Percentiles rank a stretch among this genome's conserved stretches.
Conservation (phyloP, 768 basidiomycete genomes). For the Russula lepida region DNA sequence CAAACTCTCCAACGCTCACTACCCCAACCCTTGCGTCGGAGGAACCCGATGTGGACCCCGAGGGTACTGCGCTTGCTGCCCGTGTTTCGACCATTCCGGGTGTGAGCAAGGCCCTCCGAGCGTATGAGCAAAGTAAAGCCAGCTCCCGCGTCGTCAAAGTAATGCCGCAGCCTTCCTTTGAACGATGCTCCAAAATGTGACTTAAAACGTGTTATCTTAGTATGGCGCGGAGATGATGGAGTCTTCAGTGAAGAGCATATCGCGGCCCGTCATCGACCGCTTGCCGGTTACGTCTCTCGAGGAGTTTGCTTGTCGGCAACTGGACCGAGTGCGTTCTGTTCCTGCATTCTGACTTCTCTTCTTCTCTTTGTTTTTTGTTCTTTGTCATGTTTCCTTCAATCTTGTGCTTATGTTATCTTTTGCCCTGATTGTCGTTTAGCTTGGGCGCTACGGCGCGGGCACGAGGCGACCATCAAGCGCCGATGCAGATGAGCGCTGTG, state of each 20-base stretch:
- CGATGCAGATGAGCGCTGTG: slow-evolving; percentile 8
- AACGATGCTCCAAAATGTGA: neutral
- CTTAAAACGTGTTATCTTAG: slow-evolving; percentile 32
- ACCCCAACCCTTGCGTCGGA: slow-evolving; percentile 22
- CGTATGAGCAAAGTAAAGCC: slow-evolving; percentile 78
- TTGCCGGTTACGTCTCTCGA: slow-evolving; percentile 72
- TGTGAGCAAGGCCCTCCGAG: slow-evolving; percentile 61
- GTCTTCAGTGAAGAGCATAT: slow-evolving; percentile 71
- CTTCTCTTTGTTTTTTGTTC: neutral
- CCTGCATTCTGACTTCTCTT: neutral
- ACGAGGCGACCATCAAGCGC: slow-evolving; percentile 4
- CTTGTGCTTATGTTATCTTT: neutral
- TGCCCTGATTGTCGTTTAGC: slow-evolving; percentile 5
- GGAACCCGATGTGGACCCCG: slow-evolving; percentile 24
- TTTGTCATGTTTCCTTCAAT: neutral
- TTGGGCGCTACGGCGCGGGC: slow-evolving; percentile 15
- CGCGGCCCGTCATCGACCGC: slow-evolving; percentile 71
- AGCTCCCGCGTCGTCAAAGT: slow-evolving; percentile 83
- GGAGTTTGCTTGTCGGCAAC: slow-evolving; percentile 81
- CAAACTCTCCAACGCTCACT: slow-evolving; percentile 28
- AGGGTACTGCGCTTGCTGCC: slow-evolving; percentile 36
- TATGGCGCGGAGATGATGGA: slow-evolving; percentile 87
- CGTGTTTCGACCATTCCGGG: slow-evolving; percentile 64
- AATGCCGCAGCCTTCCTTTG: slow-evolving; percentile 11
- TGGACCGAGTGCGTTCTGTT: slow-evolving; percentile 58